Evolutionary conservation across 2,329 filamentous ascomycete species (phyloP).

Genomic region (Xylariaceae sp.): DNA sequence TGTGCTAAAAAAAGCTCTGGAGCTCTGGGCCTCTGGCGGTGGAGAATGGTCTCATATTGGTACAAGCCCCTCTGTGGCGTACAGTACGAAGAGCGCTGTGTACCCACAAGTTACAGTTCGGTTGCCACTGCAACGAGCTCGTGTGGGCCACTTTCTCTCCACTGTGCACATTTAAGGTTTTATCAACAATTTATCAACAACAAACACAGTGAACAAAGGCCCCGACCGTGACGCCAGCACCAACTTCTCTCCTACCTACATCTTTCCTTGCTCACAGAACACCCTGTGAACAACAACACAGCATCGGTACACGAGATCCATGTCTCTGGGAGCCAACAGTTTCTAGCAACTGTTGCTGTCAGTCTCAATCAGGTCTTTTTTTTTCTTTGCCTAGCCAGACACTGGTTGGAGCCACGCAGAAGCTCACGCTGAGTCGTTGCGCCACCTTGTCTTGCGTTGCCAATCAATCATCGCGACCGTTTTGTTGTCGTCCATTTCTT

Average conservation of each 20-base stretch:
- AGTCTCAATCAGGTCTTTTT: not conserved
- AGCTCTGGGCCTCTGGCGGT: not conserved
- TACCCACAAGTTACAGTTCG: not conserved
- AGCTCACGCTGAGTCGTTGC: not conserved
- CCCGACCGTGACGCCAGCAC: not conserved
- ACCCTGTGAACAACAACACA: not conserved
- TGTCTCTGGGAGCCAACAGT: not conserved
- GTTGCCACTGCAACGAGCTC: constrained; percentile 20
- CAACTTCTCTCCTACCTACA: not conserved
- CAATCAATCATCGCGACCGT: not conserved
- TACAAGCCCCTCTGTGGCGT: not conserved
- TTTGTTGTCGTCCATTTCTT: not conserved
- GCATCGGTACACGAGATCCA: not conserved
- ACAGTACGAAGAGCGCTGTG: not conserved
- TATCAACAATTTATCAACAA: constrained; percentile 7
- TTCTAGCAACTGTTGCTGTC: not conserved
- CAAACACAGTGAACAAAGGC: constrained; percentile 13
- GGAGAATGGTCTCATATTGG: not conserved
- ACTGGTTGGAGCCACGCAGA: not conserved
- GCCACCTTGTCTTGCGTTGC: constrained; percentile 3
- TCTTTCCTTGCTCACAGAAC: not conserved
- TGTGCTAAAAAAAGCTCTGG: too few species aligned
- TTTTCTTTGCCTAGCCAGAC: not conserved
- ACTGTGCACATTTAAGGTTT: constrained; percentile 10
- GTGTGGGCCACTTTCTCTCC: constrained; percentile 2